Base-by-base conservation (phyloP, 2,329 filamentous ascomycete genomes). In the Arthrinium puccinioides region DNA sequence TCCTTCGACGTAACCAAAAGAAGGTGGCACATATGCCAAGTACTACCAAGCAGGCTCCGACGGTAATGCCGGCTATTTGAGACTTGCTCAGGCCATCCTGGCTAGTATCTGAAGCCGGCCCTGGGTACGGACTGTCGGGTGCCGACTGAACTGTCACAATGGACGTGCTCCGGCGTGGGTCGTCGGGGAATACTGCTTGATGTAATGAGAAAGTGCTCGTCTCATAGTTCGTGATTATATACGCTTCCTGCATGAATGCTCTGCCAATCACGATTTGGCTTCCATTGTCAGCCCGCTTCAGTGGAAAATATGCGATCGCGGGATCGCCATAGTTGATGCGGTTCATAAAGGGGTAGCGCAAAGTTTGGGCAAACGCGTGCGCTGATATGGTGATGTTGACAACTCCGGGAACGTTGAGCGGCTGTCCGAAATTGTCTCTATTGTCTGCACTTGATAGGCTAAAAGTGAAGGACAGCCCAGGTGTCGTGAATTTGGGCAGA, bases 161-260 rank as follows among this genome's bases (percentile, higher is more conserved):
- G 24, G 60, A 64, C 20, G 60, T 64, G 43, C 64, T 62, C 10
- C 42, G 54, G 23, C 51, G 43, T 3, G 66, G 60, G 10, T 65
- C 52, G 32, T 61, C 45, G n/a, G 76, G 68, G 49, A 76, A 72
- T 35, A 50, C 49, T 9, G 76, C 75, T 47, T 78, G 71, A 38
- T 77, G 67, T 18, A 82, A 48, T 1, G 71, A 72, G 51, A 76
- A 79, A 10, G 55, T 54, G 13, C 56, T 62, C 24, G 64, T 63
- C 42, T 79, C 75, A 48, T 76, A 79, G 44, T 69, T 69, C 19
- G 69, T 74, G 21, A 75, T 65, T 6, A 79, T 55, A 42, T 79
- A 79, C 2, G 81, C 72, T 56, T 87, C 82, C 52, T 87, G 83
- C 37, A 87, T 60, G 45, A 87, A 86, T 0, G 75, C 72, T 23